Conservation (phyloP, 805 yeast genomes). For the Sugiyamaella valdiviana region DNA sequence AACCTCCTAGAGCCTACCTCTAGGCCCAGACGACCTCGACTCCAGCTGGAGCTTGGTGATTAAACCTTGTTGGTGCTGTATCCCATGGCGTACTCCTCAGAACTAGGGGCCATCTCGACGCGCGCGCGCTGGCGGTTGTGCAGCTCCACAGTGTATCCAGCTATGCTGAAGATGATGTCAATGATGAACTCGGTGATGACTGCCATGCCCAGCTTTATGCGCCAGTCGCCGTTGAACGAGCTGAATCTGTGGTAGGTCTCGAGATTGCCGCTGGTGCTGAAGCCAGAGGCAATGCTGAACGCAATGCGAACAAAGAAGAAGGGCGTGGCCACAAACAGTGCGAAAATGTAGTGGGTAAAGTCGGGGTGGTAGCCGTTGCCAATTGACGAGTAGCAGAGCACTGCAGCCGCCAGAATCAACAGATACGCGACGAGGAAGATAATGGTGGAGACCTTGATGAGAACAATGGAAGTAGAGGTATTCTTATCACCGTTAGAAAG, state of each 20-base stretch:
- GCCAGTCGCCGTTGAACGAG: constrained; percentile 34
- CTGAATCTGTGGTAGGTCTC: constrained; percentile 10
- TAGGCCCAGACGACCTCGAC: too few relatives aligned
- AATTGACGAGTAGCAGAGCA: neutral
- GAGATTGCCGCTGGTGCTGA: constrained; percentile 5
- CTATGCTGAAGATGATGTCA: constrained; percentile 34
- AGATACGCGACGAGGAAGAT: constrained; percentile 6
- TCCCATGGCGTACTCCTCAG: too few relatives aligned
- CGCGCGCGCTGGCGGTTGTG: too few relatives aligned
- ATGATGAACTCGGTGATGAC: constrained; percentile 76
- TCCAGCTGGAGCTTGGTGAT: too few relatives aligned
- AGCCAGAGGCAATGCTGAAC: constrained; percentile 9
- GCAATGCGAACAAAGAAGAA: constrained; percentile 12
- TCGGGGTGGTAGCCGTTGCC: constrained; percentile 6
- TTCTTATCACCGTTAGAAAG: constrained; percentile 1
- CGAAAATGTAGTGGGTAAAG: constrained; percentile 5
- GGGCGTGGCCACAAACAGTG: constrained; percentile 7
- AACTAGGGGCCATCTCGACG: too few relatives aligned
- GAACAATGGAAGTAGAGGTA: neutral
- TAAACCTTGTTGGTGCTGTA: too few relatives aligned
- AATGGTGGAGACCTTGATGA: constrained; percentile 9
- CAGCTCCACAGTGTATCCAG: constrained; percentile 10
- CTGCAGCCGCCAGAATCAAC: constrained; percentile 3
- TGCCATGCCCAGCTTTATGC: constrained; percentile 69
- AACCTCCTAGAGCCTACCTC: too few relatives aligned